Conservation (phyloP, 495 filamentous ascomycete species). For the Beverwykella pulmonaria region DNA sequence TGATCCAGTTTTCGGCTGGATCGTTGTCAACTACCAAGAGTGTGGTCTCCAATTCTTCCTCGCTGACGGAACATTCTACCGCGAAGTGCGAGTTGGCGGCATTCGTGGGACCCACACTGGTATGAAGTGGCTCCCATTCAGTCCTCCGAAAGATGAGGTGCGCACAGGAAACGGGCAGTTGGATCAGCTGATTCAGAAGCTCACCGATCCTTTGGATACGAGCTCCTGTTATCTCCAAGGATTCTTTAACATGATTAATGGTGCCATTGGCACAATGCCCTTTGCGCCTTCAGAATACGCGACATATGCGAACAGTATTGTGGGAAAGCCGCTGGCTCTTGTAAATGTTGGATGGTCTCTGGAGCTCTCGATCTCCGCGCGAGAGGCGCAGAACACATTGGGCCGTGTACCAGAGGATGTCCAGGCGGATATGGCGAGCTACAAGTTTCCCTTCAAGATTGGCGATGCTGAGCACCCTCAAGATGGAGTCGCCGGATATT, state of each 20-base stretch:
- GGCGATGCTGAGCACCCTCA: slow-evolving; percentile 7
- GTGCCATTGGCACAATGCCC: neutral
- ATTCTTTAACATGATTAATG: slow-evolving; percentile 12
- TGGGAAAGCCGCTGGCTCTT: slow-evolving; percentile 30
- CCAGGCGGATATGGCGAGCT: too few relatives aligned
- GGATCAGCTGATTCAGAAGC: neutral
- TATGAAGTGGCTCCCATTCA: slow-evolving; percentile 21
- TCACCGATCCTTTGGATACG: neutral
- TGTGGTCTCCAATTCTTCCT: slow-evolving; percentile 55
- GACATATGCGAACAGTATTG: neutral
- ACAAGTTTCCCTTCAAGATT: slow-evolving; percentile 25
- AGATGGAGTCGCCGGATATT: slow-evolving; percentile 28
- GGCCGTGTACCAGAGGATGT: too few relatives aligned
- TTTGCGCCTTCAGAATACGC: neutral
- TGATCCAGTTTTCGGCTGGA: slow-evolving; percentile 59
- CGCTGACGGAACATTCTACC: slow-evolving; percentile 55
- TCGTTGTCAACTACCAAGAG: slow-evolving; percentile 57
- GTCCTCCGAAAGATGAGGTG: too few relatives aligned
- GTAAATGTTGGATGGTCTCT: slow-evolving; percentile 25
- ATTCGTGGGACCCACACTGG: neutral
- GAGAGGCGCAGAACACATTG: neutral
- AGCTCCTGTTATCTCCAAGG: neutral
- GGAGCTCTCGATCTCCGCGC: slow-evolving; percentile 17
- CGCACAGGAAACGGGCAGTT: slow-evolving; percentile 41
- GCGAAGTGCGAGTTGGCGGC: slow-evolving; percentile 44